Percentiles rank a stretch among this genome's conserved stretches.
These are phyloP conservation scores for Fusarium brachygibbosum DNA, from an alignment of 2,329 filamentous ascomycete genomes.

Conservation along the genomic window DNA sequence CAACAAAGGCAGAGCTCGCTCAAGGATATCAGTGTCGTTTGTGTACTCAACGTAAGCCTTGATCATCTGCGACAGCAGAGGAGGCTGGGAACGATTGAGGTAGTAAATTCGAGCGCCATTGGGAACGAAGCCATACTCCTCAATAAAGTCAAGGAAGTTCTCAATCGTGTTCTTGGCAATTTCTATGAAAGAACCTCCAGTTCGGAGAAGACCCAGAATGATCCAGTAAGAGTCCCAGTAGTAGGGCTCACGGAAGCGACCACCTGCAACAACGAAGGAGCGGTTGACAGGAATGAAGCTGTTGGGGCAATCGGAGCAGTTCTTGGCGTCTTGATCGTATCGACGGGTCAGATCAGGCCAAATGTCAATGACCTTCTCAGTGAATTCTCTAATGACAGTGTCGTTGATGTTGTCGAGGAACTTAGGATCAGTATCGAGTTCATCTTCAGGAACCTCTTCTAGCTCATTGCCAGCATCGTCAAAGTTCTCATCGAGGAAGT, in stretches of 20 bases:
- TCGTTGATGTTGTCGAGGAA: constrained; percentile 72
- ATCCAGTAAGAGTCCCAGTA: constrained; percentile 82
- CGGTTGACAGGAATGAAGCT: constrained; percentile 76
- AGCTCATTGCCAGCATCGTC: constrained; percentile 74
- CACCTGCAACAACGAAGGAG: constrained; percentile 78
- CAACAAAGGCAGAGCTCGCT: constrained; percentile 71
- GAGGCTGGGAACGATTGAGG: constrained; percentile 76
- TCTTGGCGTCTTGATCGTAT: constrained; percentile 64
- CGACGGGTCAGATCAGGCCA: constrained; percentile 76
- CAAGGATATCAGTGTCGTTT: constrained; percentile 71
- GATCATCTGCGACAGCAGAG: constrained; percentile 75
- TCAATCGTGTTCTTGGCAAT: constrained; percentile 77
- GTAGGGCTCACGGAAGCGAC: constrained; percentile 78
- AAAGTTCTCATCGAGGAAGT: constrained; percentile 74
- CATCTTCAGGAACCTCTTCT: constrained; percentile 62
- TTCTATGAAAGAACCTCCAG: constrained; percentile 71
- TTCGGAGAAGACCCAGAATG: constrained; percentile 73
- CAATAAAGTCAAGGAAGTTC: constrained; percentile 77
- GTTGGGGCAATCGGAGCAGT: constrained; percentile 71
- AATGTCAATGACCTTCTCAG: constrained; percentile 74
- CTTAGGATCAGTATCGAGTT: constrained; percentile 67
- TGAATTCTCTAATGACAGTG: constrained; percentile 70
- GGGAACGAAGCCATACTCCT: constrained; percentile 74
- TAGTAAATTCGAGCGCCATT: constrained; percentile 78
- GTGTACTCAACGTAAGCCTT: constrained; percentile 74